These are phyloP conservation scores for Pythium utonaiense DNA, from an alignment of 352 stramenopile species.

Conservation along the genomic window DNA sequence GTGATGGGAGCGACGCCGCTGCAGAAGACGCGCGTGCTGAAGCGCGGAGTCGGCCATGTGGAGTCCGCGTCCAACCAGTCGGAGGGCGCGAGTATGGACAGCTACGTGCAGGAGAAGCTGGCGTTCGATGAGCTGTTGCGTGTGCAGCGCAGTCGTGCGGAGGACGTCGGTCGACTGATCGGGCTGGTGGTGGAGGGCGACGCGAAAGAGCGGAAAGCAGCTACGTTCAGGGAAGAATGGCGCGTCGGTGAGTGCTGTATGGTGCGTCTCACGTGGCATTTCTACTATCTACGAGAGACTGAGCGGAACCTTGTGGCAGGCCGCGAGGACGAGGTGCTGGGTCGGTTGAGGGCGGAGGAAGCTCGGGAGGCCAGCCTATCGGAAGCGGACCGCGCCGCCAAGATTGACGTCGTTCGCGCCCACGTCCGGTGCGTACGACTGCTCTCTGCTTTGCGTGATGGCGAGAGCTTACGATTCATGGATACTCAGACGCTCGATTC, in stretches of 20 bases:
- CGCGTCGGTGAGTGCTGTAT: constrained; percentile 23
- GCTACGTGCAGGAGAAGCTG: constrained; percentile 23
- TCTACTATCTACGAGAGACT: too few relatives aligned
- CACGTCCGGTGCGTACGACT: constrained; percentile 5
- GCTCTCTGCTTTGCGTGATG: not conserved
- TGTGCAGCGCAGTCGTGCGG: constrained; percentile 28
- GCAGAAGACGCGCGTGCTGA: constrained; percentile 9
- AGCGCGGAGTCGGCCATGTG: not conserved
- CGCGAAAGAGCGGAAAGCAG: constrained; percentile 9
- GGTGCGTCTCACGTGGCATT: too few relatives aligned
- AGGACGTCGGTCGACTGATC: constrained; percentile 29
- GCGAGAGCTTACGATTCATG: not conserved
- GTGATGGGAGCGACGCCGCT: not conserved
- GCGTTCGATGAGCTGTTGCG: constrained; percentile 38
- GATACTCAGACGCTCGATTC: constrained; percentile 22
- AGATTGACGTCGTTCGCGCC: constrained; percentile 2
- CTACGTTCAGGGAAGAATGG: constrained; percentile 40
- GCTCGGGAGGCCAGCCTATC: not conserved
- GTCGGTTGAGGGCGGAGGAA: constrained; percentile 9
- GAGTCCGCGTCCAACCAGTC: constrained; percentile 1
- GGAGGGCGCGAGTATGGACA: constrained; percentile 5
- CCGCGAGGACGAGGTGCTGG: constrained; percentile 29
- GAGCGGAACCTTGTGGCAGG: constrained; percentile 5
- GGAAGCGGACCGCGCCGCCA: not conserved
- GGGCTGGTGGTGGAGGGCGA: not conserved